Evolutionary conservation across 1,284 basidiomycete species (phyloP), one percentile per base, ranked within the genome.

Genomic region (Dichomitus squalens): DNA sequence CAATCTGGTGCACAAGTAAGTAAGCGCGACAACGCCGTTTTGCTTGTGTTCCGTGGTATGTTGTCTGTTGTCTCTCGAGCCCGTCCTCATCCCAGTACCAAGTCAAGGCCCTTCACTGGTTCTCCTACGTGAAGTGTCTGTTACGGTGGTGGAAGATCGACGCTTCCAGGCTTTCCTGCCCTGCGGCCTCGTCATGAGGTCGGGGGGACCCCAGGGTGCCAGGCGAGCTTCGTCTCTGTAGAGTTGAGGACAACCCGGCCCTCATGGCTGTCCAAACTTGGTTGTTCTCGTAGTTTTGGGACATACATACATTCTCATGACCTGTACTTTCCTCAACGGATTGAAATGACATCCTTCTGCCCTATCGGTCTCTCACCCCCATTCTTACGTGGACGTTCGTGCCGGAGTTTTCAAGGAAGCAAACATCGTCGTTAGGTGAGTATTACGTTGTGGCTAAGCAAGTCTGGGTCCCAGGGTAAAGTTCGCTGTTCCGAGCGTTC

Each of bases 211-310:
- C 71, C 78, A 74, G 70, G 73, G 72, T 68, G 64, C 62, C 64
- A 66, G 67, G 66, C 66, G 71, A 63, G 68, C 65, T 65, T 59
- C 66, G 81, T 83, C 78, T 74, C 77, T 70, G 70, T 76, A 77
- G 83, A 85, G 82, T 85, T 82, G 83, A 81, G 76, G 68, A 75
- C 69, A 73, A 73, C 58, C 63, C 48, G 65, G 61, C 63, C 61
- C 43, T 55, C 60, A 46, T 52, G 66, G 49, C 57, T 29, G 52
- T 52, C 60, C 50, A 65, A 6, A 49, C 61, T 64, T 66, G 69
- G 64, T 72, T 72, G 71, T 71, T 60, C 74, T 81, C 79, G 76
- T 84, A 85, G 83, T 84, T 83, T 75, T 78, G 82, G 69, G 80
- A 77, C 82, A 78, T 56, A 84, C 81, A 84, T 76, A 51, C 51